These are phyloP conservation scores for Alternaria ethzedia DNA, from an alignment of 2,329 filamentous ascomycete genomes.

Conservation along the genomic window DNA sequence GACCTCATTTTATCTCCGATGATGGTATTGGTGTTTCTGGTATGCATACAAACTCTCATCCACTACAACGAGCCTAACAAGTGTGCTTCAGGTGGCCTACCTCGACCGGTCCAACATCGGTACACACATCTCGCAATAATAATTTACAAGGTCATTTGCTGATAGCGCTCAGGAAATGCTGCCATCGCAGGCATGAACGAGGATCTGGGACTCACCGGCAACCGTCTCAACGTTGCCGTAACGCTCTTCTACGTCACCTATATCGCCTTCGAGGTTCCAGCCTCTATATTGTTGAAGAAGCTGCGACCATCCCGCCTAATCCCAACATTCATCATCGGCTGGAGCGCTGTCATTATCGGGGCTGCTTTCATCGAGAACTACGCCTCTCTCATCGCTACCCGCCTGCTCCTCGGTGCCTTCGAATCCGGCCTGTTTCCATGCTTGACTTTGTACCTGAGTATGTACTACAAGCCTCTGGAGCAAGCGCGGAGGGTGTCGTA, in stretches of 20 bases:
- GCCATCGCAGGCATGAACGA: constrained; percentile 22
- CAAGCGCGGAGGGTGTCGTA: constrained; percentile 59
- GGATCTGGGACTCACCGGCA: constrained; percentile 27
- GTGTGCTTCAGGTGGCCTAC: neutral
- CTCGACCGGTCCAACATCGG: constrained; percentile 60
- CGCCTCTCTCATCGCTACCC: constrained; percentile 24
- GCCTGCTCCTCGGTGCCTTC: constrained; percentile 31
- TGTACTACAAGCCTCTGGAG: constrained; percentile 45
- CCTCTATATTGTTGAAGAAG: constrained; percentile 55
- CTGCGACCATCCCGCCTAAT: constrained; percentile 24
- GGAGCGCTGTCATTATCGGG: constrained; percentile 21
- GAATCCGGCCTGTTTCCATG: constrained; percentile 32
- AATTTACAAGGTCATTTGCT: constrained; percentile 3
- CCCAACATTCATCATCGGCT: constrained; percentile 22
- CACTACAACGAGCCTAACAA: neutral
- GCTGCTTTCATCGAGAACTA: constrained; percentile 29
- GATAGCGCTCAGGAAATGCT: constrained; percentile 50
- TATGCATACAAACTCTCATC: constrained; percentile 1
- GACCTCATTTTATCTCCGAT: constrained; percentile 57
- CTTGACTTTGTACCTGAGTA: constrained; percentile 26
- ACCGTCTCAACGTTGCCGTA: constrained; percentile 56
- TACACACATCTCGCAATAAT: constrained; percentile 7
- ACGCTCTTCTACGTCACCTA: constrained; percentile 62
- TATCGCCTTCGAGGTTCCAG: constrained; percentile 56
- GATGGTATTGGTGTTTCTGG: constrained; percentile 62